Base-by-base conservation (phyloP, 2,329 filamentous ascomycete genomes). In the Scytalidium sp. region DNA sequence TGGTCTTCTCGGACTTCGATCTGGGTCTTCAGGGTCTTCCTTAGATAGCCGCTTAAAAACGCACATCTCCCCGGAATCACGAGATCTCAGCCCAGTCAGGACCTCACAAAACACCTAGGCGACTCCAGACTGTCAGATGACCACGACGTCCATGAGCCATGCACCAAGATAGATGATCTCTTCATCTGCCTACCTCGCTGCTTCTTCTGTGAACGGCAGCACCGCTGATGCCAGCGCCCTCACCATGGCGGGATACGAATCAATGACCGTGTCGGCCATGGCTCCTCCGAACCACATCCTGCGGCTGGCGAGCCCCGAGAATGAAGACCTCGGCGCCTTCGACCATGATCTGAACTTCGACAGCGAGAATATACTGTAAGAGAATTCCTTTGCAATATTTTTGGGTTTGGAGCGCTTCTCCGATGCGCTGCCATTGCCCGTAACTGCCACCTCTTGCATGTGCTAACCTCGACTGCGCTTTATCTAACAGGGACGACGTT, bases 401-500 rank as follows among this genome's bases (percentile, higher is more conserved):
- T 19, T 7, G 15, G 19, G 19, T 22, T 25, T 4, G 41, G 19
- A 11, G 21, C 21, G 6, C 19, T 43, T 21, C 13, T 4, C 8
- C 32, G 13, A 7, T 36, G 32, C 32, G 13, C 32, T 36, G 13
- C 32, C 32, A n/a, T n/a, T n/a, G n/a, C n/a, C n/a, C n/a, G n/a
- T n/a, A n/a, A n/a, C n/a, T n/a, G n/a, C n/a, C n/a, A n/a, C 25
- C 13, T 8, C 25, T 29, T 29, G 7, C 25, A 10, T 36, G 13
- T 36, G 13, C 32, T 36, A 15, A 36, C 32, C 15, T 8, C 13
- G 25, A 41, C n/a, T 44, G 9, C 13, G 36, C 6, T 42, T 32
- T 43, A 5, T 22, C 43, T 10, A 69, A 74, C 52, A 70, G 68
- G 50, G 72, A 75, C 50, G 71, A 73, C 54, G 64, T 70, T 29